Evolutionary conservation across 2,329 filamentous ascomycete species (phyloP).

Genomic region (Cladophialophora yegresii): DNA sequence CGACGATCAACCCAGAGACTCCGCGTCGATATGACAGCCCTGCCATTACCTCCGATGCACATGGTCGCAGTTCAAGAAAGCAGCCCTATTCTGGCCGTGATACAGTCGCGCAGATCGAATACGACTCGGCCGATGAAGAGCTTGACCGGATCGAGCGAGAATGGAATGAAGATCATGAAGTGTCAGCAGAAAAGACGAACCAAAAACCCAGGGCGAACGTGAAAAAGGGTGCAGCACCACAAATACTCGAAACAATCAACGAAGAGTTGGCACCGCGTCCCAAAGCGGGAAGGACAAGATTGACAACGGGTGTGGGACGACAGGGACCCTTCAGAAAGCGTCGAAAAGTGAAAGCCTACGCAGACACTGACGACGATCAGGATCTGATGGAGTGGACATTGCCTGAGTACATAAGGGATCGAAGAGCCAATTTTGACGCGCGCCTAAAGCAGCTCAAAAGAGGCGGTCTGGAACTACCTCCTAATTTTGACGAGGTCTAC

Average conservation of each 20-base stretch:
- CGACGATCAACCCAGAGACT: background rate
- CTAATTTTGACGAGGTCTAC: slow-evolving; percentile 71
- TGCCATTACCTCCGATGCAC: slow-evolving; percentile 4
- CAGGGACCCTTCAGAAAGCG: slow-evolving; percentile 37
- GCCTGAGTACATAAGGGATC: slow-evolving; percentile 70
- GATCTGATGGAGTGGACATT: slow-evolving; percentile 61
- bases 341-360: slow-evolving; percentile 45
- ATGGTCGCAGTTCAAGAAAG: slow-evolving; percentile 11
- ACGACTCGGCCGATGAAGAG: slow-evolving; percentile 27
- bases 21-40: slow-evolving; percentile 11
- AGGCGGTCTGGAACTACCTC: slow-evolving; percentile 73
- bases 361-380: slow-evolving; percentile 55
- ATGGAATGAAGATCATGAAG: slow-evolving; percentile 17
- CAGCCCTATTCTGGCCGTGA: slow-evolving; percentile 1
- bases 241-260: slow-evolving; percentile 55
- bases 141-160: slow-evolving; percentile 20
- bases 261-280: slow-evolving; percentile 44
- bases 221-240: slow-evolving; percentile 57
- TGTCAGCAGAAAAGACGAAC: background rate
- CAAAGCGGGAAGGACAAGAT: slow-evolving; percentile 42
- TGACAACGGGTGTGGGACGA: slow-evolving; percentile 38
- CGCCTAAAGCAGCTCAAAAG: slow-evolving; percentile 62
- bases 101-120: slow-evolving; percentile 1
- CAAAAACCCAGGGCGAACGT: slow-evolving; percentile 51
- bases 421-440: slow-evolving; percentile 70